Evolutionary conservation across 2,329 filamentous ascomycete species (phyloP), one percentile per base, ranked within the genome.

Genomic region (Myriosclerotinia scirpicola): DNA sequence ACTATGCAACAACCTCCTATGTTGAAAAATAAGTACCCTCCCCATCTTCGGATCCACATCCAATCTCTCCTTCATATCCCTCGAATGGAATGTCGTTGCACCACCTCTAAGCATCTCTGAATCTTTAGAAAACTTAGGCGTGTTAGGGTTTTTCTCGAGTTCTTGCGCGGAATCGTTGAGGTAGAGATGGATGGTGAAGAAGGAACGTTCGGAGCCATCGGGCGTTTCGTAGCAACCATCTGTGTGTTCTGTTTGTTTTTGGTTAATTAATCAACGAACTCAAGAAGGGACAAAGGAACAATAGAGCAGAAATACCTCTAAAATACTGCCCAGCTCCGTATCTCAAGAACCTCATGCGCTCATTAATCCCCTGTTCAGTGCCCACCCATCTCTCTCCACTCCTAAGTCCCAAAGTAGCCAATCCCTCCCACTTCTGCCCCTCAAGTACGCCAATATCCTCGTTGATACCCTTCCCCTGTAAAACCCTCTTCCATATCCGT

Each of bases 281-380:
- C 44, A 42, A 50, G n/a, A 14, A 38, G 26, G 2, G 11, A 3
- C 59, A 75, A 62, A 58, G 70, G 72, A 48, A 71, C 22, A 52
- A 34, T 6, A 34, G 30, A 34, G 30, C 4, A 5, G 6, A 69
- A 68, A 38, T 66, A 70, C 67, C 82, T 68, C 82, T 84, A 73
- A 96, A 95, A 75, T 88, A 94, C 72, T 93, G 87, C 0, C 90
- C 90, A 0, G 81, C 78, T 0, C 82, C 82, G 75, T 95, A 95
- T 73, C 85, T 88, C 61, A 96, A 78, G 72, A 93, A 93, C 38
- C 92, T 81, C 83, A 93, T 83, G 46, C 90, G 80, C 75, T 92
- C 85, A 75, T 95, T 95, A 53, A 91, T 76, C 12, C 87, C 75
- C 44, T 69, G 60, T 53, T 70, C 66, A 15, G 67, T 68, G 52